Evolutionary conservation across 352 stramenopile species (phyloP).

Genomic region (Globisporangium iwayamae): DNA sequence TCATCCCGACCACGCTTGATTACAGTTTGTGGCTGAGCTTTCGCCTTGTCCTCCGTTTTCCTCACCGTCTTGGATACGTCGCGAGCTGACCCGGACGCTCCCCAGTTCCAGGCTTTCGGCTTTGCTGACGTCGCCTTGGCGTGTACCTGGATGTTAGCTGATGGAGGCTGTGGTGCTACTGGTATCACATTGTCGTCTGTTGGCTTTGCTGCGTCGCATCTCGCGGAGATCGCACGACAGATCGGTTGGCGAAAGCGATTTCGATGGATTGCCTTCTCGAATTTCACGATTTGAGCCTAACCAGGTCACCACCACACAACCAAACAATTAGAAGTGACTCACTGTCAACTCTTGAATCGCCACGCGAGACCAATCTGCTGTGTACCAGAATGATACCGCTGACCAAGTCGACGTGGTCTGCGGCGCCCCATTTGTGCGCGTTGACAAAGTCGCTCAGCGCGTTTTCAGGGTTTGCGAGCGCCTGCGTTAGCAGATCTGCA

Average conservation of each 20-base stretch:
- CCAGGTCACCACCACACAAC: not conserved
- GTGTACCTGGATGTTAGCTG: not conserved
- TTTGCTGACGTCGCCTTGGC: not conserved
- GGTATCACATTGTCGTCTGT: not conserved
- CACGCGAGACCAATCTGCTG: too few relatives aligned
- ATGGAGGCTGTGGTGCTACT: not conserved
- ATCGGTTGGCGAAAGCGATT: conserved; percentile 49
- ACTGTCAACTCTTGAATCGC: too few relatives aligned
- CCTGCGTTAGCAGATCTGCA: conserved; percentile 1
- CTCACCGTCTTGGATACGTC: not conserved
- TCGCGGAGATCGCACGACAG: conserved; percentile 24
- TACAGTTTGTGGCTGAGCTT: not conserved
- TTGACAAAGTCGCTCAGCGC: conserved; percentile 23
- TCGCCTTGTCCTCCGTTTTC: not conserved
- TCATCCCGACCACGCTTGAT: conserved; percentile 13
- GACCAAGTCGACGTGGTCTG: conserved; percentile 28
- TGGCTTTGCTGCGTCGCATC: conserved; percentile 8
- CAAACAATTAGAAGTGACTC: not conserved
- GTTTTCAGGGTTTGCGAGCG: not conserved
- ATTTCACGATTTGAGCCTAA: conserved; percentile 39
- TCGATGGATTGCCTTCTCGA: conserved; percentile 60
- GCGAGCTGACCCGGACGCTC: not conserved
- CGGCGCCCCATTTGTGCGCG: conserved; percentile 7
- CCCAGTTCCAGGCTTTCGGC: conserved; percentile 16
- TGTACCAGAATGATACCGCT: conserved; percentile 51